Evolutionary conservation across 495 filamentous ascomycete genomes (phyloP).

Genomic region (Trichoderma asperelloides): DNA sequence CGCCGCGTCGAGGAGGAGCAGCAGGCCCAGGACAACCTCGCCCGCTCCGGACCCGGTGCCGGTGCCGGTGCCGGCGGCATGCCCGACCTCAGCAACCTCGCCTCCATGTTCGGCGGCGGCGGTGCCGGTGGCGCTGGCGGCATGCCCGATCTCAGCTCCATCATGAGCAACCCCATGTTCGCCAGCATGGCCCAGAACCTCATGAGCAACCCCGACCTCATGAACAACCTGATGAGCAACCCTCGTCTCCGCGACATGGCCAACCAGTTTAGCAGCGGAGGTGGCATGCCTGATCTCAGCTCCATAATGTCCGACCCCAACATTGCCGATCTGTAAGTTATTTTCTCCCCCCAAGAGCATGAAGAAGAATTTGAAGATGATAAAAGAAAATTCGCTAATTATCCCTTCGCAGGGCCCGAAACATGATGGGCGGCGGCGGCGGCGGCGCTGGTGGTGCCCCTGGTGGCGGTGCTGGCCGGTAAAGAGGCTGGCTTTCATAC

Average conservation of each 20-base stretch:
- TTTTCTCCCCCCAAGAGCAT: neutral
- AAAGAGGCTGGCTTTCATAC: neutral
- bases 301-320: slow-evolving; percentile 81
- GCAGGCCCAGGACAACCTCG: slow-evolving; percentile 28
- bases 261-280: slow-evolving; percentile 55
- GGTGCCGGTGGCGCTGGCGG: slow-evolving; percentile 50
- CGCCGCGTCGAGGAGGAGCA: slow-evolving; percentile 64
- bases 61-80: slow-evolving; percentile 42
- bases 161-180: slow-evolving; percentile 99
- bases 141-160: slow-evolving; percentile 69
- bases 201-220: slow-evolving; percentile 89
- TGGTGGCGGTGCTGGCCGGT: neutral
- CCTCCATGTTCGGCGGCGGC: slow-evolving; percentile 58
- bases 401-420: slow-evolving; percentile 52
- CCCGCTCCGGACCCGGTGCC: slow-evolving; percentile 19
- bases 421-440: slow-evolving; percentile 60
- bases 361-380: neutral
- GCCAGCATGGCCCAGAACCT: slow-evolving; percentile 90
- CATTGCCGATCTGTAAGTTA: slow-evolving; percentile 84
- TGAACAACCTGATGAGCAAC: slow-evolving; percentile 88
- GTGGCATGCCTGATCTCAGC: slow-evolving; percentile 79
- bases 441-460: slow-evolving; percentile 37
- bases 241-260: slow-evolving; percentile 80
- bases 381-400: neutral
- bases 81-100: slow-evolving; percentile 44